A percentile compares a stretch with the other conserved stretches of the same genome.
These are phyloP conservation scores for Aschersonia sp. DNA, from an alignment of 2,329 filamentous ascomycete species.

Conservation along the genomic window DNA sequence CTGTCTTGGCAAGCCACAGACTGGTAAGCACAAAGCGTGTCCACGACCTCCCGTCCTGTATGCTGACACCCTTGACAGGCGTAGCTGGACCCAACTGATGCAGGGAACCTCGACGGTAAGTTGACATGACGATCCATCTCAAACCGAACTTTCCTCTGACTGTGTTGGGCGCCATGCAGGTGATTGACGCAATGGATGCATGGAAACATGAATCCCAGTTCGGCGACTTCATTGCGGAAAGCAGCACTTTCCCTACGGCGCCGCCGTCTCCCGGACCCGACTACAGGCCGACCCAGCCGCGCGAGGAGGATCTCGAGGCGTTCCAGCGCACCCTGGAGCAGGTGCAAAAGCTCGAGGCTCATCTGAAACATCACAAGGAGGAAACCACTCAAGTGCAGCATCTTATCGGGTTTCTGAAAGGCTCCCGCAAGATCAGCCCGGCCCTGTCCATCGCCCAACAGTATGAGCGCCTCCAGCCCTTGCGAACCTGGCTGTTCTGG, in stretches of 20 bases:
- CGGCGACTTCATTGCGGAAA: conserved; percentile 66
- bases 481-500: conserved; percentile 93
- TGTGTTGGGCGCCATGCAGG: conserved; percentile 29
- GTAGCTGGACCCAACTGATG: conserved; percentile 84
- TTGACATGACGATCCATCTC: conserved; percentile 5
- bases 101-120: conserved; percentile 78
- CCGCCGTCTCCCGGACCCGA: conserved; percentile 47
- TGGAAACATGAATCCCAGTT: conserved; percentile 88
- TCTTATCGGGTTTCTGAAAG: conserved; percentile 57
- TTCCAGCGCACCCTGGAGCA: conserved; percentile 53
- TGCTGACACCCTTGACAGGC: conserved; percentile 39
- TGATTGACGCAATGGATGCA: conserved; percentile 79
- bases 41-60: not conserved
- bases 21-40: conserved; percentile 48
- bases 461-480: conserved; percentile 76
- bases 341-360: conserved; percentile 51
- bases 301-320: conserved; percentile 55
- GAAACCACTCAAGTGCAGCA: conserved; percentile 55
- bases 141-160: too few species aligned
- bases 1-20: conserved; percentile 94
- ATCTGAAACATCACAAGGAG: conserved; percentile 55
- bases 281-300: conserved; percentile 45
- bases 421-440: conserved; percentile 55
- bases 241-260: conserved; percentile 56
- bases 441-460: conserved; percentile 61